These are phyloP conservation scores for Leishmania amazonensis DNA, from an alignment of 208 protist genomes.

Conservation along the genomic window DNA sequence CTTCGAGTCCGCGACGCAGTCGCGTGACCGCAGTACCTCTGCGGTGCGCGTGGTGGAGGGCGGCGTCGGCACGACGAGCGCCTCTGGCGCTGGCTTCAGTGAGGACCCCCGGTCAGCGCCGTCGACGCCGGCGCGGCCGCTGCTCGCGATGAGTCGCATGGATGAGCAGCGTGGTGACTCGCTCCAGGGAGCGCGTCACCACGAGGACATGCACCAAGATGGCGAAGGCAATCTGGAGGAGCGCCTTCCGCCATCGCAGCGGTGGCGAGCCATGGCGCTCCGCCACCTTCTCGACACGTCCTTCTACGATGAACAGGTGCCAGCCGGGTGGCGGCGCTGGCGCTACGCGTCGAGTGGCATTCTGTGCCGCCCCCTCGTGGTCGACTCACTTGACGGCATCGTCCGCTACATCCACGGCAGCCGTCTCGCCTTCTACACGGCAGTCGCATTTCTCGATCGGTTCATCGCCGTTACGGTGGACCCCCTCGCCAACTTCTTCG, in stretches of 20 bases:
- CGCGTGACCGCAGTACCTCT: constrained; percentile 23
- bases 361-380: constrained; percentile 51
- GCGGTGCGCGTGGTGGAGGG: constrained; percentile 21
- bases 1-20: constrained; percentile 18
- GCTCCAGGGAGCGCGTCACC: background rate
- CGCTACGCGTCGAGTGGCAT: constrained; percentile 48
- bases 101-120: constrained; percentile 21
- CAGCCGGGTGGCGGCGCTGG: constrained; percentile 59
- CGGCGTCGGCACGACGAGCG: constrained; percentile 3
- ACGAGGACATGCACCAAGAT: constrained; percentile 5
- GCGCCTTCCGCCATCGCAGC: constrained; percentile 32
- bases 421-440: constrained; percentile 66
- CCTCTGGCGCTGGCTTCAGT: constrained; percentile 1
- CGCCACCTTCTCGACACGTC: constrained; percentile 26
- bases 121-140: constrained; percentile 16
- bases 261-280: constrained; percentile 37
- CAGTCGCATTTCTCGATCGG: constrained; percentile 64
- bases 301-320: constrained; percentile 40
- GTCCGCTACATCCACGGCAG: constrained; percentile 59
- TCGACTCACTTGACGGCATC: constrained; percentile 80
- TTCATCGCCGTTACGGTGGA: constrained; percentile 55
- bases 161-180: constrained; percentile 12
- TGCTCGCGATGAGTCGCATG: background rate
- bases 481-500: constrained; percentile 34
- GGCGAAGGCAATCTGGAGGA: background rate